Conservation (phyloP, 2,329 filamentous ascomycete species). For the Trichoderma harzianum region DNA sequence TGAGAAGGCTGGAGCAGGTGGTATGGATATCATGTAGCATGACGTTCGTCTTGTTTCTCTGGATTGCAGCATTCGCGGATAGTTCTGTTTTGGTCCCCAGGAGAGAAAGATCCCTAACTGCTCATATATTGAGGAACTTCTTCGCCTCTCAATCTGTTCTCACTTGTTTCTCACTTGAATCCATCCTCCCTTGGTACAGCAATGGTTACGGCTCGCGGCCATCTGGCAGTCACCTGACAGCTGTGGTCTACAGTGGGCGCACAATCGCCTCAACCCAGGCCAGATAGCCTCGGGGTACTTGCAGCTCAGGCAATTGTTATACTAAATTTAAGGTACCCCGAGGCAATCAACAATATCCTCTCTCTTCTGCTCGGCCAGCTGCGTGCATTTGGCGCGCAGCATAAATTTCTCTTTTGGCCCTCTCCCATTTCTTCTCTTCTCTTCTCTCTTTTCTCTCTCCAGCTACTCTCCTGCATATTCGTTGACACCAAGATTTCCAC, state of each 20-base stretch:
- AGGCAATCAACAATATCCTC: neutral
- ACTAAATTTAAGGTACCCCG: rapidly evolving
- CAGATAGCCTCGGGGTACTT: neutral
- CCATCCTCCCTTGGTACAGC: neutral
- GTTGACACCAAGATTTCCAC: conserved; percentile 95
- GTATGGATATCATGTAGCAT: too few relatives aligned
- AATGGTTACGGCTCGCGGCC: neutral
- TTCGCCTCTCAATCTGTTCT: too few relatives aligned
- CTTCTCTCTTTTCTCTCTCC: conserved; percentile 33
- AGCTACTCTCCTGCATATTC: conserved; percentile 96
- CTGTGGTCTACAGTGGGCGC: neutral
- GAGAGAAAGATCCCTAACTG: too few relatives aligned
- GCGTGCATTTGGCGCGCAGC: neutral
- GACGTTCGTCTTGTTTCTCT: too few relatives aligned
- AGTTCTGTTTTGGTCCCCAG: too few relatives aligned
- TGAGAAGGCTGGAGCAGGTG: neutral
- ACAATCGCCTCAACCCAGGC: neutral
- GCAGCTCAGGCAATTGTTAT: neutral
- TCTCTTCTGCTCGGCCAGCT: neutral
- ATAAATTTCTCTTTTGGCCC: neutral
- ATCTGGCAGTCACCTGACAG: neutral
- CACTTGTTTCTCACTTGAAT: too few relatives aligned
- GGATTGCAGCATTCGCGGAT: too few relatives aligned
- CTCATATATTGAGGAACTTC: too few relatives aligned
- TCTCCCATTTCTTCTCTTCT: neutral